These are phyloP conservation scores for Acanthamoeba quina DNA, from an alignment of 208 protist species.

Conservation along the genomic window DNA sequence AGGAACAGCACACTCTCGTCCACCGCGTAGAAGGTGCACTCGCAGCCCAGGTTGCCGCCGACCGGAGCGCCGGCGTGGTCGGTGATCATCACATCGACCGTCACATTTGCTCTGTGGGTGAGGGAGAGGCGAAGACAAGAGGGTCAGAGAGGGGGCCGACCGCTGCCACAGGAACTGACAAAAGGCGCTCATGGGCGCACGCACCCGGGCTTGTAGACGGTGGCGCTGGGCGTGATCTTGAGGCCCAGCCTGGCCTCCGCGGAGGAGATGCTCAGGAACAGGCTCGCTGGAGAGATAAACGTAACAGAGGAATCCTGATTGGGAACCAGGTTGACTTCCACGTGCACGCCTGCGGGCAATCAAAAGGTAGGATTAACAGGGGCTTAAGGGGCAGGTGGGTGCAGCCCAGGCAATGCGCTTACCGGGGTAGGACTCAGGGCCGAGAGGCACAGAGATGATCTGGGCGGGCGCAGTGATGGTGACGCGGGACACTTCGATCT, in stretches of 20 bases:
- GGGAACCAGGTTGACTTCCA: conserved; percentile 46
- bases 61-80: neutral
- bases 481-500: neutral
- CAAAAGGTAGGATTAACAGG: neutral
- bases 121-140: neutral
- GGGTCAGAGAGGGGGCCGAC: too few relatives aligned
- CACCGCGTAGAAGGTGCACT: conserved; percentile 44
- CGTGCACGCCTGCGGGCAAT: neutral
- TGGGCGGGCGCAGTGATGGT: conserved; percentile 7
- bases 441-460: conserved; percentile 3
- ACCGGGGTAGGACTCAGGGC: neutral
- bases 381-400: neutral
- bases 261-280: neutral
- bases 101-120: neutral
- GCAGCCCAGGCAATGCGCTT: neutral
- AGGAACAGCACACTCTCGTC: conserved; percentile 58
- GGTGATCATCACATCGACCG: neutral
- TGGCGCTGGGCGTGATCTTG: neutral
- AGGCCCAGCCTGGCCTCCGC: neutral
- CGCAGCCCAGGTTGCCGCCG: neutral
- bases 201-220: neutral
- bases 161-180: neutral
- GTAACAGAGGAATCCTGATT: neutral
- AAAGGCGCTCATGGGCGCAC: neutral
- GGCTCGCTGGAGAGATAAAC: neutral